Evolutionary conservation across 179 eudicot species (phyloP).

Genomic region (Nepenthes alata): DNA sequence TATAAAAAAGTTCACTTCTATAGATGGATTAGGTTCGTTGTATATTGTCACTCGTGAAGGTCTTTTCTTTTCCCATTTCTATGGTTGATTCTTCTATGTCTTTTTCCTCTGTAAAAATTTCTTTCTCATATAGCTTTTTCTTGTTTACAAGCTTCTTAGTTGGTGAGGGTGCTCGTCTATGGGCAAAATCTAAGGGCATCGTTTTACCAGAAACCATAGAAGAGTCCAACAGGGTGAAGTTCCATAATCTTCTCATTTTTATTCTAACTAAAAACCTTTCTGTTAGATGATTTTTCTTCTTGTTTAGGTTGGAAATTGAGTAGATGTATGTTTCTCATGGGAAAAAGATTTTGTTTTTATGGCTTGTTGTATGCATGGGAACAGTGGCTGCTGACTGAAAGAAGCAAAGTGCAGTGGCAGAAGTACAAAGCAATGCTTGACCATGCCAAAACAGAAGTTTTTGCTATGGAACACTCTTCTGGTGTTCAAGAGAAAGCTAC

Average conservation of each 20-base stretch:
- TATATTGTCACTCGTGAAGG: neutral
- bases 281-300: neutral
- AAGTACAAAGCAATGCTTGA: constrained; percentile 75
- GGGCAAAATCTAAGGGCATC: constrained; percentile 74
- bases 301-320: neutral
- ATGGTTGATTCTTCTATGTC: neutral
- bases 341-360: neutral
- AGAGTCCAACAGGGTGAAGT: constrained; percentile 54
- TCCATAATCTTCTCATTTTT: neutral
- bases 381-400: constrained; percentile 86
- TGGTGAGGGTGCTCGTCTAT: constrained; percentile 78
- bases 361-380: constrained; percentile 2
- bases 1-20: no score
- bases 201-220: constrained; percentile 22
- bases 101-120: neutral
- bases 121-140: neutral
- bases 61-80: neutral
- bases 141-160: constrained; percentile 61
- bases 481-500: constrained; percentile 9
- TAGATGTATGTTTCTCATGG: neutral
- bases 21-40: neutral
- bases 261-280: neutral
- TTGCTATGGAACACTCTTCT: constrained; percentile 12
- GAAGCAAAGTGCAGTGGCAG: constrained; percentile 62
- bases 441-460: constrained; percentile 28